Base-by-base conservation (phyloP, 129 eudicot species). In the Ambrosia artemisiifolia region DNA sequence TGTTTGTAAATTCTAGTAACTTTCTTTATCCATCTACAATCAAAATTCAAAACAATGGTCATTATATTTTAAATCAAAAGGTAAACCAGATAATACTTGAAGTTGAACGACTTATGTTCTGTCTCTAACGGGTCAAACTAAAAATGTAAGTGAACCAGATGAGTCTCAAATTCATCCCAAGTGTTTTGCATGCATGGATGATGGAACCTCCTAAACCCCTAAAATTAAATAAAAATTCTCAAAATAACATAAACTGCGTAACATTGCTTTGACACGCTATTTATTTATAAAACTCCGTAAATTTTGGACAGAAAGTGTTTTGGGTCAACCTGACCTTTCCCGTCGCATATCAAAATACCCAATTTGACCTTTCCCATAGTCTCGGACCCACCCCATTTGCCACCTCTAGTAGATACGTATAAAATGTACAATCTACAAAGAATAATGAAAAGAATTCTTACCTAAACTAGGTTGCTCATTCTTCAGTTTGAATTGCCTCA, bases 391-490 rank as follows among this genome's bases (percentile, higher is more conserved):
- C n/a, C 7, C 38, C 2, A 24, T 3, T 57, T 24, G 16, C 6
- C 16, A 57, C 12, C 36, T 24, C 63, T 1, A 28, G 16, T 7
- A 57, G 7, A 28, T 28, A 56, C n/a, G 28, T 24, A 24, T 1
- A 24, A 24, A 24, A 24, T 24, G 63, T 56, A 10, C 36, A 56
- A 10, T 10, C 17, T 28, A 20, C 7, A 66, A 9, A 7, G 36
- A 44, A 14, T 11, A 46, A 67, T 6, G 49, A 62, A 47, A 33
- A 47, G 11, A 61, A 33, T 35, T 65, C 14, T 44, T 51, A 78
- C 77, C 72, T 63, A 62, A 38, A 40, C 70, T 71, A 40, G 49
- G 40, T 35, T 42, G 49, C 49, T 78, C 72, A 43, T 54, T 16
- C 68, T 16, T 75, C 65, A 8, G 30, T 5, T 56, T 38, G 60